Evolutionary conservation across 2,329 filamentous ascomycete species (phyloP), one percentile per base, ranked within the genome.

Genomic region (Anisogramma anomala): DNA sequence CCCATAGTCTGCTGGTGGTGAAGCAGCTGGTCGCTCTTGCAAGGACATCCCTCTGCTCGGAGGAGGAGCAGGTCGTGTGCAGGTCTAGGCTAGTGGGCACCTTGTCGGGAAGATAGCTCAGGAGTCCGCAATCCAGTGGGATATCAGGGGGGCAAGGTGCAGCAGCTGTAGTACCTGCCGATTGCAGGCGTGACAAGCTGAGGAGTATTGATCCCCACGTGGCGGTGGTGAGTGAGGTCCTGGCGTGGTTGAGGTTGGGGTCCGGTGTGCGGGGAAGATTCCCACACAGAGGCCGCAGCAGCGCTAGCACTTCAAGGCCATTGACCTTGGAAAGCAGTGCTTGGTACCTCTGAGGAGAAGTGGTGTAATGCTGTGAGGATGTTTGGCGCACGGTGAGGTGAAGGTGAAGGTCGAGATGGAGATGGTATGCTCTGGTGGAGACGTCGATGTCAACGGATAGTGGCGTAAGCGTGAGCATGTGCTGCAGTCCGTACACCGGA

Each of bases 241-340:
- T 34, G 41, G 34, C 15, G 31, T 19, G 27, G 37, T 41, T 27
- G 30, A 50, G 39, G 22, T 6, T 5, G 22, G 43, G 42, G 48
- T 49, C 50, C 50, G 48, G 42, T 53, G 50, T 54, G 53, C 56
- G 48, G 53, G 59, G 50, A 53, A 48, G 53, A 57, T 48, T 51
- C 53, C 55, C 60, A 60, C 47, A 58, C 52, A 45, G 57, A 51
- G 53, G 70, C 67, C 70, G 69, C 67, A 68, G 69, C 43, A 9
- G 33, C 68, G 51, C 66, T 74, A 76, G 58, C 67, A 65, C 61
- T 67, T 67, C 63, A 66, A 63, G 68, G 66, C 67, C 73, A 77
- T 77, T 71, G 68, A 66, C 69, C 55, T 55, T 35, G 45, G 36
- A 3, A 31, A 31, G 15, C 26, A 28, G 6, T 28, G 38, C 17